Evolutionary conservation across 1,284 basidiomycete species (phyloP).

Genomic region (Papiliotrema fonsecae): DNA sequence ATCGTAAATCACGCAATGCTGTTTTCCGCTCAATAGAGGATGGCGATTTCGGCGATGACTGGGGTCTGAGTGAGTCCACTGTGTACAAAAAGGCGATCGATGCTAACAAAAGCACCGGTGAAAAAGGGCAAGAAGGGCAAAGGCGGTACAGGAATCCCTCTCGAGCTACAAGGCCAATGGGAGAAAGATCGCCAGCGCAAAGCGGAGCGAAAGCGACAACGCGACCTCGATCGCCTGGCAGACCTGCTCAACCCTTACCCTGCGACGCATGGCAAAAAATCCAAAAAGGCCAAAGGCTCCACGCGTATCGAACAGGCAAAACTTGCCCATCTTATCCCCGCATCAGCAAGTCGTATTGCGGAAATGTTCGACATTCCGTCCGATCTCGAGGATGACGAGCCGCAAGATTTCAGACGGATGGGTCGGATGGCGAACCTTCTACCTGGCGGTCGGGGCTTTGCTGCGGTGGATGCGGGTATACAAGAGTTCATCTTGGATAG

Average conservation of each 20-base stretch:
- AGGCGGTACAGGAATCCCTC: constrained; percentile 53
- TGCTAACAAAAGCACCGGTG: constrained; percentile 33
- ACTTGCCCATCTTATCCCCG: constrained; percentile 40
- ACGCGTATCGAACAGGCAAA: constrained; percentile 32
- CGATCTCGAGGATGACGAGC: constrained; percentile 18
- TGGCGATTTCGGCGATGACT: constrained; percentile 56
- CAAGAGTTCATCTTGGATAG: constrained; percentile 61
- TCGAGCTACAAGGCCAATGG: constrained; percentile 68
- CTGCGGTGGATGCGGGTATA: constrained; percentile 60
- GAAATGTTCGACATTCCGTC: constrained; percentile 41
- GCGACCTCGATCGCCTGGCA: constrained; percentile 53
- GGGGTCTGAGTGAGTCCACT: constrained; percentile 31
- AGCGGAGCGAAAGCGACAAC: constrained; percentile 65
- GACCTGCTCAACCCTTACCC: constrained; percentile 55
- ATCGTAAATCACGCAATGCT: constrained; percentile 56
- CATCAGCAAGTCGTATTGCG: constrained; percentile 36
- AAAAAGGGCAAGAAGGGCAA: constrained; percentile 38
- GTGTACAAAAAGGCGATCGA: no score
- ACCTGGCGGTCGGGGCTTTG: constrained; percentile 6
- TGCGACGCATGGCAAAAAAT: constrained; percentile 58
- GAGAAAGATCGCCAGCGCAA: constrained; percentile 74
- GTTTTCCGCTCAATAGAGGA: constrained; percentile 62
- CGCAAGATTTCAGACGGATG: constrained; percentile 9
- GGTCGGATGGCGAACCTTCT: constrained; percentile 5
- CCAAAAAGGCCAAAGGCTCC: constrained; percentile 26